phyloP scores from a whole-genome alignment of 1,284 basidiomycete genomes.

The Wallemia hederae region DNA sequence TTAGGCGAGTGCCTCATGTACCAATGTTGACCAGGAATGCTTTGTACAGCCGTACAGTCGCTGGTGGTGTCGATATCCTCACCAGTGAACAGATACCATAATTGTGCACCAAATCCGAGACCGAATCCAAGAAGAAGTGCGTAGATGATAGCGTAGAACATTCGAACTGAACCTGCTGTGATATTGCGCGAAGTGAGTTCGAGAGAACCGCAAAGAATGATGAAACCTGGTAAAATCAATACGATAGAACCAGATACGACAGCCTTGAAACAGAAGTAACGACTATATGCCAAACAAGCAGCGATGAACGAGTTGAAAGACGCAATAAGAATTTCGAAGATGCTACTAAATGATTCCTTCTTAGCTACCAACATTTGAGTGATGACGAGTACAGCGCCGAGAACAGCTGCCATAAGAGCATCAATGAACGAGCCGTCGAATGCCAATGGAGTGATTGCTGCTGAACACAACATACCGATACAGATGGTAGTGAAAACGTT shows the following conservation, averaged over 20 bases:
- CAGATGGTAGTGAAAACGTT: slow-evolving; percentile 33
- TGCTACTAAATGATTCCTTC: slow-evolving; percentile 60
- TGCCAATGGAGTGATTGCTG: slow-evolving; percentile 21
- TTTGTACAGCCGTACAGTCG: background rate
- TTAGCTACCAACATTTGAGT: slow-evolving; percentile 35
- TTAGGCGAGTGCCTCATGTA: background rate
- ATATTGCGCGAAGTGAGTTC: slow-evolving; percentile 69
- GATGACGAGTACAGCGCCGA: slow-evolving; percentile 46
- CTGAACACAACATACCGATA: slow-evolving; percentile 52
- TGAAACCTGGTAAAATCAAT: slow-evolving; percentile 45
- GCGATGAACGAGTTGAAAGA: slow-evolving; percentile 47
- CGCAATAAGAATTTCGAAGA: slow-evolving; percentile 55
- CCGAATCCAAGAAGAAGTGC: slow-evolving; percentile 73
- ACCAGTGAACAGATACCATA: background rate
- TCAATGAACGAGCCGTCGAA: slow-evolving; percentile 58
- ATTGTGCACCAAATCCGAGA: slow-evolving; percentile 20
- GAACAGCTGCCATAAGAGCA: slow-evolving; percentile 37
- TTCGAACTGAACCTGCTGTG: slow-evolving; percentile 56
- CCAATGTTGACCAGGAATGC: background rate
- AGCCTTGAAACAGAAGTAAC: slow-evolving; percentile 54
- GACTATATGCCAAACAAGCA: slow-evolving; percentile 37
- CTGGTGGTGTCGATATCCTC: background rate
- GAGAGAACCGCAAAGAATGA: slow-evolving; percentile 46
- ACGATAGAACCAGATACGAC: slow-evolving; percentile 63
- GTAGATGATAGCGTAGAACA: slow-evolving; percentile 69